Conservation (phyloP, 768 basidiomycete species). For the Cyclocybe cylindracea region DNA sequence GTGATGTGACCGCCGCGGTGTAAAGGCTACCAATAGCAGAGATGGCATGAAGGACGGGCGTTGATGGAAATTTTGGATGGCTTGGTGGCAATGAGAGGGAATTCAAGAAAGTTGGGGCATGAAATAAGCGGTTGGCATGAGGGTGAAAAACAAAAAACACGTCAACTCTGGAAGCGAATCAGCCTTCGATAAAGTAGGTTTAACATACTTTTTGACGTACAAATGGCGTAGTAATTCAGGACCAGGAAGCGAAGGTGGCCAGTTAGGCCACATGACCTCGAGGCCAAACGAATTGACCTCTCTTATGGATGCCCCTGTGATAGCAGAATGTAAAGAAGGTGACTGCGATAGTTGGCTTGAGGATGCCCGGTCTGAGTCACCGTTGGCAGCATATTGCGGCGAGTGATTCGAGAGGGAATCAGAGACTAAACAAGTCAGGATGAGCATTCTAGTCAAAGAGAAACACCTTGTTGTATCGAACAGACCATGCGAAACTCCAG, state of each 20-base stretch:
- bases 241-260: constrained; percentile 66
- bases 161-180: constrained; percentile 51
- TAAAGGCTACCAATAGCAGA: constrained; percentile 80
- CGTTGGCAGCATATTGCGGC: background rate
- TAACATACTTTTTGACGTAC: constrained; percentile 36
- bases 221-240: constrained; percentile 65
- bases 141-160: constrained; percentile 81
- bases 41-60: constrained; percentile 80
- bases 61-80: constrained; percentile 73
- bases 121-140: constrained; percentile 70
- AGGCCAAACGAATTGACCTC: constrained; percentile 26
- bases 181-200: background rate
- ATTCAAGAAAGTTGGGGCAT: constrained; percentile 63
- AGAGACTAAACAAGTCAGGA: background rate
- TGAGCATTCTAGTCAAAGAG: background rate
- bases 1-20: constrained; percentile 64
- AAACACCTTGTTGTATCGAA: constrained; percentile 1
- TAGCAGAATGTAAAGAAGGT: constrained; percentile 20
- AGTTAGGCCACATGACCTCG: constrained; percentile 52
- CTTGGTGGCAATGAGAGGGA: constrained; percentile 63
- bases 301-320: constrained; percentile 11
- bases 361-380: constrained; percentile 11
- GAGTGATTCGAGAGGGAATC: constrained; percentile 6
- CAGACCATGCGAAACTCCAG: background rate
- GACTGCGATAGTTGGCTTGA: constrained; percentile 25